These are phyloP conservation scores for Phytophthora lateralis DNA, from an alignment of 352 stramenopile genomes.

Conservation along the genomic window DNA sequence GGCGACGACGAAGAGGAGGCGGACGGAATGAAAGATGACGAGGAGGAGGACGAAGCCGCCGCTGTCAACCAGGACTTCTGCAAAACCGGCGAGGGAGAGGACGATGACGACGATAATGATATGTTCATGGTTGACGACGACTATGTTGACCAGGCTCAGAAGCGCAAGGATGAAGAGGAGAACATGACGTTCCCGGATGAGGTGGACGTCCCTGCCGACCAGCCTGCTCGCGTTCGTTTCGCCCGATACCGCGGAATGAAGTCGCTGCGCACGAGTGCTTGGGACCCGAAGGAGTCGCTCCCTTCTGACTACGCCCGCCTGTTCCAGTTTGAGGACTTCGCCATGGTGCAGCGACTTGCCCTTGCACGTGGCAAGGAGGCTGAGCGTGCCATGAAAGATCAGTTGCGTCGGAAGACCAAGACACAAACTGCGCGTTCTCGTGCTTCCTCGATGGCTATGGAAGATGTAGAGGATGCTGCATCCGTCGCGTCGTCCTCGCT, in stretches of 20 bases:
- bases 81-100: slow-evolving; percentile 72
- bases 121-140: slow-evolving; percentile 82
- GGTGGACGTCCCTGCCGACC: slow-evolving; percentile 75
- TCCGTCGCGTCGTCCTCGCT: slow-evolving; percentile 41
- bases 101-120: slow-evolving; percentile 74
- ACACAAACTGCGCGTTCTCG: slow-evolving; percentile 48
- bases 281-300: slow-evolving; percentile 99
- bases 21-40: slow-evolving; percentile 66
- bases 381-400: slow-evolving; percentile 71
- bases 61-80: slow-evolving; percentile 83
- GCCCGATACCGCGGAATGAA: slow-evolving; percentile 96
- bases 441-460: slow-evolving; percentile 67
- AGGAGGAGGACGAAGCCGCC: slow-evolving; percentile 34
- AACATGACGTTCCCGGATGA: slow-evolving; percentile 97
- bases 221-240: slow-evolving; percentile 72
- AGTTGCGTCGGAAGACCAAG: slow-evolving; percentile 62
- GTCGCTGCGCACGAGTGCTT: slow-evolving; percentile 95
- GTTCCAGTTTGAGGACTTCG: slow-evolving; percentile 97
- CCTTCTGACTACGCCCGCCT: slow-evolving; percentile 96
- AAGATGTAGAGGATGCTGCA: slow-evolving; percentile 67
- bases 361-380: slow-evolving; percentile 82
- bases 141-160: slow-evolving; percentile 64
- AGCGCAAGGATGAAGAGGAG: slow-evolving; percentile 89
- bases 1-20: slow-evolving; percentile 71
- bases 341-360: slow-evolving; percentile 93